phyloP scores from a whole-genome alignment of 768 basidiomycete species.

The Rhodocollybia butyracea region DNA sequence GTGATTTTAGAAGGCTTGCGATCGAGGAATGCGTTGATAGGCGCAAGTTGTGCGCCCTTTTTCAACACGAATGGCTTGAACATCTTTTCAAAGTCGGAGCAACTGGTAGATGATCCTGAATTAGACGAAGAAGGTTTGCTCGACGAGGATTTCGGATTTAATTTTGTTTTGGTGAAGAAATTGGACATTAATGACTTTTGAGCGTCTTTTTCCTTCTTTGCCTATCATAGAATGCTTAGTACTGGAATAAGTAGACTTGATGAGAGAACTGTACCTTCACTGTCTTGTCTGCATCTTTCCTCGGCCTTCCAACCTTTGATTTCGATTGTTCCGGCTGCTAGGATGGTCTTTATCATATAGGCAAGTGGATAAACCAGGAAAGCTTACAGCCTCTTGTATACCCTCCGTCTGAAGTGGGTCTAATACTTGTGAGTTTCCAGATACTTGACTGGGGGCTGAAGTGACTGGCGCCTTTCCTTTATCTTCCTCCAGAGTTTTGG shows the following conservation, averaged over 20 bases:
- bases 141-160: conserved; percentile 22
- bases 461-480: conserved; percentile 20
- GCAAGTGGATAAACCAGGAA: neutral
- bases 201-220: conserved; percentile 67
- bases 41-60: conserved; percentile 71
- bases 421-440: neutral
- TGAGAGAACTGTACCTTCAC: conserved; percentile 42
- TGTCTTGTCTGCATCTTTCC: conserved; percentile 50
- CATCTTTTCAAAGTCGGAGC: conserved; percentile 65
- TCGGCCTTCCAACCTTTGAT: conserved; percentile 35
- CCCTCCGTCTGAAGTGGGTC: conserved; percentile 22
- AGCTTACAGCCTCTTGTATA: conserved; percentile 37
- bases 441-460: neutral
- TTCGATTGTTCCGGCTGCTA: conserved; percentile 19
- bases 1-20: conserved; percentile 16
- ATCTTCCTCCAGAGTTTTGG: conserved; percentile 31
- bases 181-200: conserved; percentile 69
- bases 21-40: conserved; percentile 63
- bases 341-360: neutral
- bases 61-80: conserved; percentile 82
- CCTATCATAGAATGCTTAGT: conserved; percentile 26
- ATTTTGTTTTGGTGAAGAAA: conserved; percentile 73
- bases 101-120: conserved; percentile 24
- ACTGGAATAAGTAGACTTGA: neutral
- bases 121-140: conserved; percentile 20